Conservation (phyloP, 176 grass and related monocot species). For the Aechmea fasciata region DNA sequence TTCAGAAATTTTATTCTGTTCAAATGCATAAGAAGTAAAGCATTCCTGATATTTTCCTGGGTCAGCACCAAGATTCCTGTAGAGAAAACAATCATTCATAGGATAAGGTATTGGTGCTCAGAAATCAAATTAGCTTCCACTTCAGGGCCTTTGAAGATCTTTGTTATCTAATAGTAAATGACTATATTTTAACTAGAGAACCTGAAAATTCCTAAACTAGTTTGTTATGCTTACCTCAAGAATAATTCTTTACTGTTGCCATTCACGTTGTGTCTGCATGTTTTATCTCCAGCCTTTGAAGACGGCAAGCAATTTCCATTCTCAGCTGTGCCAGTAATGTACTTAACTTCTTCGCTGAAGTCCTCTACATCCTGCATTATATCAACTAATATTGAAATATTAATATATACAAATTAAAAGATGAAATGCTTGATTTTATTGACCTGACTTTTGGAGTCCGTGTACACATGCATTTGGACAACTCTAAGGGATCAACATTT, state of each 20-base stretch:
- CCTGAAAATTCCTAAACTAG: neutral
- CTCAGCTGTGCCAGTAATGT: slow-evolving; percentile 2
- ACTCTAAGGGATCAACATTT: neutral
- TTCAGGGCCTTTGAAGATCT: neutral
- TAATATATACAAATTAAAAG: slow-evolving; percentile 19
- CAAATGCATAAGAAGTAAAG: neutral
- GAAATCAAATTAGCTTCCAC: neutral
- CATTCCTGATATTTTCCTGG: neutral
- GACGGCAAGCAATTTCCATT: slow-evolving; percentile 3
- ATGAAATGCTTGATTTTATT: slow-evolving; percentile 9
- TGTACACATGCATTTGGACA: neutral
- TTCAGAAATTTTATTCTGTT: slow-evolving; percentile 10
- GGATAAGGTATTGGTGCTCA: neutral
- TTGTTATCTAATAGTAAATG: slow-evolving; percentile 6
- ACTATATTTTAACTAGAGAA: neutral
- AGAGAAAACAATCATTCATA: slow-evolving; percentile 8
- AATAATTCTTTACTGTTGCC: slow-evolving; percentile 20
- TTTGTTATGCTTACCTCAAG: slow-evolving; percentile 26
- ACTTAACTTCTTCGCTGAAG: slow-evolving; percentile 27
- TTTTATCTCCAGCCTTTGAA: neutral
- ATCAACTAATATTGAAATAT: slow-evolving; percentile 19
- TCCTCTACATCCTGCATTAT: slow-evolving; percentile 40
- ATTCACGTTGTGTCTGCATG: slow-evolving; percentile 9
- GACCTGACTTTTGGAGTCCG: neutral
- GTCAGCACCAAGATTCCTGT: slow-evolving; percentile 26